Evolutionary conservation across 257 asterid species (phyloP).

Genomic region (Nicotiana obtusifolia): DNA sequence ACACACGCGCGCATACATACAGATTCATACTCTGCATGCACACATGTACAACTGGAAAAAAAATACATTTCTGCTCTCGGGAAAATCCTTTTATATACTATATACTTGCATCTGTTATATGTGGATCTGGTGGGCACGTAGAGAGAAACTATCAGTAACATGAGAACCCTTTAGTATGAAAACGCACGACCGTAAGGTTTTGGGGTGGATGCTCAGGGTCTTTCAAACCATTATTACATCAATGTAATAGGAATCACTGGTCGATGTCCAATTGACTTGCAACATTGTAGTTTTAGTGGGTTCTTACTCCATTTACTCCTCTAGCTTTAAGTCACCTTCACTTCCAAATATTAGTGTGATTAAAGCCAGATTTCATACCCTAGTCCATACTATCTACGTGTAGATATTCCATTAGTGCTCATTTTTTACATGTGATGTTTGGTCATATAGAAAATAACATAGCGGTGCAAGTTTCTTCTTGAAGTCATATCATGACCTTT

Average conservation of each 20-base stretch:
- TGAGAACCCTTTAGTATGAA: neutral
- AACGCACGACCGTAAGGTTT: neutral
- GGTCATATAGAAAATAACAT: neutral
- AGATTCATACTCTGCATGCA: neutral
- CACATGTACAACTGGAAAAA: neutral
- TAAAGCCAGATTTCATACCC: neutral
- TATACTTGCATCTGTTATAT: neutral
- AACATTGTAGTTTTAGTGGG: neutral
- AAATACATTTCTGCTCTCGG: neutral
- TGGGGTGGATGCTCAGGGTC: neutral
- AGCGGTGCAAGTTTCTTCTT: neutral
- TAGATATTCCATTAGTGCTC: neutral
- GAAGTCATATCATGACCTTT: neutral
- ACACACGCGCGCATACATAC: no score
- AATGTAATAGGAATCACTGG: neutral
- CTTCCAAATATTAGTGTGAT: neutral
- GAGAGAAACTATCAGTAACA: neutral
- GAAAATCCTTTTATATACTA: neutral
- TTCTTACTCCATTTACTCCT: neutral
- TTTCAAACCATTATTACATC: neutral
- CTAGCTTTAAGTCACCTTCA: neutral
- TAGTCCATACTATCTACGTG: neutral
- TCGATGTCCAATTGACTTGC: neutral
- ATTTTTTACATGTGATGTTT: neutral
- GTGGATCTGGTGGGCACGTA: neutral